Percentiles rank a stretch among this genome's conserved stretches.
Evolutionary conservation across 306 rosid genomes (phyloP).

Genomic region (Albizia julibrissin): DNA sequence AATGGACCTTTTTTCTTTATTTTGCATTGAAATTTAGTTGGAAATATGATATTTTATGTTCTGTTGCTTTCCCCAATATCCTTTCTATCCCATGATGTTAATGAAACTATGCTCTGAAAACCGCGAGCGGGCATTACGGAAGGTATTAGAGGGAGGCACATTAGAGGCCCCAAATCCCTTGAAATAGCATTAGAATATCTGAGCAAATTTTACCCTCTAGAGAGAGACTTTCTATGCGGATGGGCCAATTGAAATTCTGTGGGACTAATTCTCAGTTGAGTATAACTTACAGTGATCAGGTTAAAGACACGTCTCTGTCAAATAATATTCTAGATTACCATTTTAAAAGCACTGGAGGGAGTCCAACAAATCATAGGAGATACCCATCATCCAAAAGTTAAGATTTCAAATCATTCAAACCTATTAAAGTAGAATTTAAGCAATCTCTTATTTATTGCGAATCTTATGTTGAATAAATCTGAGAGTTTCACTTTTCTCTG

Average conservation of each 20-base stretch:
- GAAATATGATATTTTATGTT: conserved; percentile 7
- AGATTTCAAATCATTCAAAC: not conserved
- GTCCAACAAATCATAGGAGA: not conserved
- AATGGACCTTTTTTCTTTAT: conserved; percentile 11
- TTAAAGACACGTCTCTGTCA: not conserved
- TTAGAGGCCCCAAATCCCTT: not conserved
- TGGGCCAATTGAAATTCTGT: not conserved
- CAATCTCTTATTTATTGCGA: not conserved
- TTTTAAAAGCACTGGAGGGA: not conserved
- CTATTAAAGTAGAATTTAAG: not conserved
- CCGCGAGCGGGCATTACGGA: no score
- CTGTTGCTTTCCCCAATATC: not conserved
- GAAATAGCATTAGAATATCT: not conserved
- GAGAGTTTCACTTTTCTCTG: not conserved
- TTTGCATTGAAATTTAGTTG: conserved; percentile 4
- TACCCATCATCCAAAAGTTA: not conserved
- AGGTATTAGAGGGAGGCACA: no score
- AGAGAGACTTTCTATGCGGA: not conserved
- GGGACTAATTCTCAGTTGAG: not conserved
- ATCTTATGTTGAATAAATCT: not conserved
- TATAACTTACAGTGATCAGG: not conserved
- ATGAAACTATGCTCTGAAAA: not conserved
- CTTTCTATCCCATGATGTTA: not conserved
- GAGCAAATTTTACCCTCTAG: not conserved
- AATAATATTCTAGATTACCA: not conserved